phyloP scores from a whole-genome alignment of 345 rosid genomes.

The Eutrema yunnanense region DNA sequence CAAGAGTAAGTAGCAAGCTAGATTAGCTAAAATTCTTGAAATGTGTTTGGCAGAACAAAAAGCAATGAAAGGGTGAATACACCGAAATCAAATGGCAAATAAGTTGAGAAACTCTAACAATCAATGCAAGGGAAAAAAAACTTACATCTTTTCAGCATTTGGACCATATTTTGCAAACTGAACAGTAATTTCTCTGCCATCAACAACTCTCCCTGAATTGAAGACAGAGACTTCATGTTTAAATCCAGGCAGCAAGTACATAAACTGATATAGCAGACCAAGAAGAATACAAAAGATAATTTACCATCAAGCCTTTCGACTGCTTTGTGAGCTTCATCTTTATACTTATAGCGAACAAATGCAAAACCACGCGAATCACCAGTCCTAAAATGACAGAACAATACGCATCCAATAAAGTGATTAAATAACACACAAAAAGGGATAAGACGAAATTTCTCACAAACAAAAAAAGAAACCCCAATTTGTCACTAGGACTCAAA shows the following conservation, averaged over 20 bases:
- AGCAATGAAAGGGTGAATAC: background rate
- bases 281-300: background rate
- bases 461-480: background rate
- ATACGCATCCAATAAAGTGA: background rate
- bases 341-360: slow-evolving; percentile 68
- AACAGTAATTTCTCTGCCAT: slow-evolving; percentile 92
- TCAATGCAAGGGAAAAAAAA: background rate
- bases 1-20: background rate
- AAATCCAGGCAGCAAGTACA: background rate
- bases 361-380: slow-evolving; percentile 75
- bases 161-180: slow-evolving; percentile 99
- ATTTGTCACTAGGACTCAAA: background rate
- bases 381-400: slow-evolving; percentile 28
- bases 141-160: slow-evolving; percentile 92
- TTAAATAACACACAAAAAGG: background rate
- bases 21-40: background rate
- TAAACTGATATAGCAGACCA: background rate
- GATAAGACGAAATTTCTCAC: too few relatives aligned
- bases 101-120: background rate
- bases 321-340: slow-evolving; percentile 72
- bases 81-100: background rate
- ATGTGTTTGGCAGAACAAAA: background rate
- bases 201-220: slow-evolving; percentile 78
- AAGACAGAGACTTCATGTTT: background rate
- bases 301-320: slow-evolving; percentile 71